phyloP scores from a whole-genome alignment of 169 alveolate genomes.

The Cryptosporidium sp. region DNA sequence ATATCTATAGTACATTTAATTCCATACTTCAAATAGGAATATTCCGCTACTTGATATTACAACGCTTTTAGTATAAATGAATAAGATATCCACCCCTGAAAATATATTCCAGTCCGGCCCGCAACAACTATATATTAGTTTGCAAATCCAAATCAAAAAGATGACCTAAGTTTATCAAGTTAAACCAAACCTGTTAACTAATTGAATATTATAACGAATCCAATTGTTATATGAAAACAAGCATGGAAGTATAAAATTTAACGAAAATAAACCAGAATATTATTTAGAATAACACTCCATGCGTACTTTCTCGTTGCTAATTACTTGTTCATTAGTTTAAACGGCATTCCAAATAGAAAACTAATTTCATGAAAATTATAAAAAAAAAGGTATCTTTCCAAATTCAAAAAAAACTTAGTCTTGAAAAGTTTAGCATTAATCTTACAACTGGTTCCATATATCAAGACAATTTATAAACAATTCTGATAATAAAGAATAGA shows the following conservation, averaged over 20 bases:
- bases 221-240: not conserved
- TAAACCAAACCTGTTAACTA: not conserved
- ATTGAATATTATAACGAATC: not conserved
- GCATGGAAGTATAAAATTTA: not conserved
- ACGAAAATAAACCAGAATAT: not conserved
- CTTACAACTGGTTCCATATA: not conserved
- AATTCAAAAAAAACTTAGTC: not conserved
- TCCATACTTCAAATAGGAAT: not conserved
- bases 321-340: not conserved
- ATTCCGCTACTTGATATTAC: not conserved
- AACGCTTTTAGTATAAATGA: no score
- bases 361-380: not conserved
- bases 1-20: not conserved
- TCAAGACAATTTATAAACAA: not conserved
- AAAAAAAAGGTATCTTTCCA: not conserved
- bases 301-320: not conserved
- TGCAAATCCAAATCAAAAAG: not conserved
- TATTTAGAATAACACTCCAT: not conserved
- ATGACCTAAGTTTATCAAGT: not conserved
- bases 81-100: not conserved
- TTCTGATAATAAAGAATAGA: not conserved
- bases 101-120: no score
- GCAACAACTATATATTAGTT: no score
- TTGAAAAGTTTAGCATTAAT: slow-evolving; percentile 1
- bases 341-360: not conserved